A percentile compares a stretch with the other conserved stretches of the same genome.
These are phyloP conservation scores for Collybiopsis luxurians DNA, from an alignment of 768 basidiomycete genomes.

Conservation along the genomic window DNA sequence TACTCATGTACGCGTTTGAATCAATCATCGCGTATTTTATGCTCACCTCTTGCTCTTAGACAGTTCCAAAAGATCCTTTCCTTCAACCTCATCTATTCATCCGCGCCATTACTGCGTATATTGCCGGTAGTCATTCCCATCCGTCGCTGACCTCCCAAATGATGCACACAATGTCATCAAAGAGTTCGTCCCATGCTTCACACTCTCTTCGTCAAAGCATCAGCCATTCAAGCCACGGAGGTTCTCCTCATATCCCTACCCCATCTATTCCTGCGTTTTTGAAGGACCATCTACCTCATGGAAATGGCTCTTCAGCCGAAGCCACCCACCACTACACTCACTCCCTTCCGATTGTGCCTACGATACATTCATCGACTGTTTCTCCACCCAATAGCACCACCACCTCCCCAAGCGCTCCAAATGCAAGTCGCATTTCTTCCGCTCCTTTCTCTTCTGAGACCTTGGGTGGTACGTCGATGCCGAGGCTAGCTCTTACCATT, in stretches of 20 bases:
- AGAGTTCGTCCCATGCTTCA: not conserved
- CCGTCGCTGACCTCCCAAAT: constrained; percentile 15
- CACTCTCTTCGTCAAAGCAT: constrained; percentile 2
- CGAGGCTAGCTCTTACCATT: not conserved
- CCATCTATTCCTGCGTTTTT: constrained; percentile 6
- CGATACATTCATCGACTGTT: not conserved
- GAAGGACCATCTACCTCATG: constrained; percentile 3
- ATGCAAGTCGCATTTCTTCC: not conserved
- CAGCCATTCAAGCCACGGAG: constrained; percentile 1
- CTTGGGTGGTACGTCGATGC: not conserved
- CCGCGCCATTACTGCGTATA: constrained; percentile 41
- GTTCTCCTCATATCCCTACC: constrained; percentile 5
- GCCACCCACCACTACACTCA: not conserved
- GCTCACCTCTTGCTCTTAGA: constrained; percentile 12
- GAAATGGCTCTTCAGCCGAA: not conserved
- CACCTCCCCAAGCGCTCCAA: not conserved
- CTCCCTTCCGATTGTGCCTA: not conserved
- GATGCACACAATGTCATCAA: not conserved
- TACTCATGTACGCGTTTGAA: constrained; percentile 25
- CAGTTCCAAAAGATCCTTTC: constrained; percentile 76
- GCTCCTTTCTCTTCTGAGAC: not conserved
- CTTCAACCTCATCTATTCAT: constrained; percentile 61
- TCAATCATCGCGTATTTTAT: constrained; percentile 8
- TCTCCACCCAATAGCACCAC: not conserved
- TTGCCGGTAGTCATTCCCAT: constrained; percentile 21